Evolutionary conservation across 2,329 filamentous ascomycete genomes (phyloP), one percentile per base, ranked within the genome.

Genomic region (Claviceps monticola): DNA sequence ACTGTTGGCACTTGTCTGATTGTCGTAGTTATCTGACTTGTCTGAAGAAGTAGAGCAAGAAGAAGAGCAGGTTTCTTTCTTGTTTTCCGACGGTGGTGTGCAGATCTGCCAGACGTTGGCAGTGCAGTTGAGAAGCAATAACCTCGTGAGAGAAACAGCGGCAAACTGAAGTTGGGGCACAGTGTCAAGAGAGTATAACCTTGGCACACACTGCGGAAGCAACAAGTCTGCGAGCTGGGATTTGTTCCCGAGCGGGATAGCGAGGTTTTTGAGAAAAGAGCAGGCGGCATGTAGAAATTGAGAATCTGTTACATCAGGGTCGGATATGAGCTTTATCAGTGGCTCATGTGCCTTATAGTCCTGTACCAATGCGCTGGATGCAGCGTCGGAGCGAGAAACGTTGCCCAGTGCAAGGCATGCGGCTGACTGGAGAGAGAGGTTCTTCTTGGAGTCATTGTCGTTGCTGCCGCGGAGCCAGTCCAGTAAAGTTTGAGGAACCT

Each of bases 211-310:
- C 3, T 57, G 52, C 0, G 66, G 58, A 5, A 70, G 66, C 3
- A 82, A 66, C 2, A 82, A 64, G 5, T 64, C 63, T 16, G 74
- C 74, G 1, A 84, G 67, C 0, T 65, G 47, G 2, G 68, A 55
- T 61, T 81, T 83, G 64, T 83, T 83, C 26, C 63, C 60, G 0
- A 64, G 52, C 0, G 79, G 77, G 49, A 84, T 78, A 26, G 80
- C 76, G 8, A 84, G 73, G 61, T 84, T 84, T 63, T 82, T 83
- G 54, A 83, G 72, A 58, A 82, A 82, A 7, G 78, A 75, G 17
- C 84, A 68, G 2, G 71, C 67, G 1, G 78, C 71, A 59, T 83
- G 79, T 0, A 80, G 67, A 16, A 80, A 72, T 55, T 81, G 76
- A 1, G 71, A 62, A 54, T 75, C 70, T 7, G 58, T 62, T 42